Base-by-base conservation (phyloP, 164 flowering plant genomes). In the Tetrastigma voinierianum region DNA sequence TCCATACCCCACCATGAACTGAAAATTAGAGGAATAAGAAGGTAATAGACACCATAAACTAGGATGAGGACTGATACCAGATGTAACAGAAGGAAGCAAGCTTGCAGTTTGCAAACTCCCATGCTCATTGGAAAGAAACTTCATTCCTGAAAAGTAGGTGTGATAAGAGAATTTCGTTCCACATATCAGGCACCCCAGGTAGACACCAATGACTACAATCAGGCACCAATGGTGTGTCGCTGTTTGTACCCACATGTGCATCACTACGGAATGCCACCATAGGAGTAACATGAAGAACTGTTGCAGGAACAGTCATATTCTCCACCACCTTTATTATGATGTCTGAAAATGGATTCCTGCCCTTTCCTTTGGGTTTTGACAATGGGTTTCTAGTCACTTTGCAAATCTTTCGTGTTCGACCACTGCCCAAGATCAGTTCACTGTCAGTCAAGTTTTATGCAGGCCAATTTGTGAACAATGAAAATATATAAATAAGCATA, bases 121-220 rank as follows among this genome's bases (percentile, higher is more conserved):
- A 19, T 14, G 66, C 54, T 72, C 52, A 55, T 51, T 17, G 67
- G 57, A 51, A 62, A 19, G 44, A 46, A 66, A 63, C 17, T 56
- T 55, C 53, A 47, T 57, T 47, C 44, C 59, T 48, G 23, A 72
- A 63, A 32, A 77, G 66, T 19, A 86, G 62, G 71, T 73, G 58
- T 4, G 85, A 77, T 48, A 89, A 70, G 55, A 91, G 60, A 64
- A 90, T 76, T 77, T 93, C 96, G 59, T 93, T 93, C 96, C 98
- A 90, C 49, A 72, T 72, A 74, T 93, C 98, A 61, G 98, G 98
- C 10, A 93, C 86, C 68, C 98, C 96, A 48, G 98, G 98, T 18
- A 90, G 86, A 70, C 96, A 93, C 98, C 98, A 93, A 70, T 93
- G 98, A 82, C 95, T 90, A 68, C 98, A 93, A 66, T 93, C 98